Conservation (phyloP, 2,329 filamentous ascomycete species). For the Colletotrichum sp. region DNA sequence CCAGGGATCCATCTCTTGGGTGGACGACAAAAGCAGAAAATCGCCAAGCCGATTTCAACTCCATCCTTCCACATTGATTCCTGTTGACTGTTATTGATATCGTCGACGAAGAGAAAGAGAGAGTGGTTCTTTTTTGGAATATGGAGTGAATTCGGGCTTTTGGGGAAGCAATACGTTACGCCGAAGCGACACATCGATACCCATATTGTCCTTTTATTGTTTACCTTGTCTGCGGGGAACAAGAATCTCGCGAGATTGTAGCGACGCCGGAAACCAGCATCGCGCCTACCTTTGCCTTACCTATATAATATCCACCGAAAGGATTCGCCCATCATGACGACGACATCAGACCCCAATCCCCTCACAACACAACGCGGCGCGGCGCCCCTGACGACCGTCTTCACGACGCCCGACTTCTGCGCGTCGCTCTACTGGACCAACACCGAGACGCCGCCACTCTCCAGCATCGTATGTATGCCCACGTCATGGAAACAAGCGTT, state of each 20-base stretch:
- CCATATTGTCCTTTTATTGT: background rate
- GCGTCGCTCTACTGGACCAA: constrained; percentile 5
- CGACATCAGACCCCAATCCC: constrained; percentile 6
- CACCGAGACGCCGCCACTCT: constrained; percentile 14
- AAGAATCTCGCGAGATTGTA: background rate
- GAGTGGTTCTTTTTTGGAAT: background rate
- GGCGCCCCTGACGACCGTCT: constrained; percentile 19
- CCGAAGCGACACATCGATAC: background rate
- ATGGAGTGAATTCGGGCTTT: background rate
- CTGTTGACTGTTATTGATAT: background rate
- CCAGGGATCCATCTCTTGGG: background rate
- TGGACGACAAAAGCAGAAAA: background rate
- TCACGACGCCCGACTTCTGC: constrained; percentile 19
- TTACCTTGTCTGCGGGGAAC: background rate
- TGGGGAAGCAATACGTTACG: background rate
- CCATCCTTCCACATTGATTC: background rate
- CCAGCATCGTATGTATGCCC: constrained; percentile 16
- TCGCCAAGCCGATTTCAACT: background rate
- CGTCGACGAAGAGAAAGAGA: background rate
- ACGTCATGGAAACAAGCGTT: constrained; percentile 15
- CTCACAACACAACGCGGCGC: constrained; percentile 9
- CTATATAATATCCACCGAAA: background rate
- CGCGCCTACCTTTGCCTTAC: background rate
- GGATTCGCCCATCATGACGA: background rate
- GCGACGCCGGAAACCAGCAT: background rate